Conservation (phyloP, 2,329 filamentous ascomycete genomes). For the Cercospora sesami region DNA sequence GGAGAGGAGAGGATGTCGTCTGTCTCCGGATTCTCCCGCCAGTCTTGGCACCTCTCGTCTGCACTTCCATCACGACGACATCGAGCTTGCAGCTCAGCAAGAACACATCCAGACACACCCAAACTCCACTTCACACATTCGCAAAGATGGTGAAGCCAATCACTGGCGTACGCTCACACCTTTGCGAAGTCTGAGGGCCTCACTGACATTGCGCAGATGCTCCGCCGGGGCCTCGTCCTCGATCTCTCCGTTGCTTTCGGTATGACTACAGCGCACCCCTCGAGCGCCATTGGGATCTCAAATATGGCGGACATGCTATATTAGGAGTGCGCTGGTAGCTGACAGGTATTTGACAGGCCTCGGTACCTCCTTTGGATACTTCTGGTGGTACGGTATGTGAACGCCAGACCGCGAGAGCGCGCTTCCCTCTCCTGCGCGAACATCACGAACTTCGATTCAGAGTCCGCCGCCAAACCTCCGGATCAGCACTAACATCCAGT, state of each 20-base stretch:
- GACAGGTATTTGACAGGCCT: slow-evolving; percentile 51
- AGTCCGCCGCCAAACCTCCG: background rate
- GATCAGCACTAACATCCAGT: background rate
- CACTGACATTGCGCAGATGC: slow-evolving; percentile 54
- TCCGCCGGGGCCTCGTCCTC: slow-evolving; percentile 64
- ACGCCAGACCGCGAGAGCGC: slow-evolving; percentile 20
- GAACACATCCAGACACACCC: background rate
- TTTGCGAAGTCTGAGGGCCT: background rate
- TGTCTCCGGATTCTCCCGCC: background rate
- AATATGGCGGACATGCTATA: background rate
- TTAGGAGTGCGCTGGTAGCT: slow-evolving; percentile 4
- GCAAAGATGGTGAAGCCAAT: slow-evolving; percentile 49
- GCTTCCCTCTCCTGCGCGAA: background rate
- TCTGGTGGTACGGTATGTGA: slow-evolving; percentile 65
- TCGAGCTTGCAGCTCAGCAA: slow-evolving; percentile 9
- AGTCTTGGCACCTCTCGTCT: background rate
- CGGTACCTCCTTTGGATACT: slow-evolving; percentile 62
- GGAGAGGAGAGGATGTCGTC: background rate
- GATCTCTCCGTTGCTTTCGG: slow-evolving; percentile 66
- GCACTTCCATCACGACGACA: slow-evolving; percentile 15
- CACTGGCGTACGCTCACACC: slow-evolving; percentile 48
- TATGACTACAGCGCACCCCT: slow-evolving; percentile 45
- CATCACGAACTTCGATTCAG: background rate
- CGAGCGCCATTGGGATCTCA: background rate
- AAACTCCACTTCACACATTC: slow-evolving; percentile 1